Conservation (phyloP, 192 early-diverging fungal species). For the Pilaira anomala region DNA sequence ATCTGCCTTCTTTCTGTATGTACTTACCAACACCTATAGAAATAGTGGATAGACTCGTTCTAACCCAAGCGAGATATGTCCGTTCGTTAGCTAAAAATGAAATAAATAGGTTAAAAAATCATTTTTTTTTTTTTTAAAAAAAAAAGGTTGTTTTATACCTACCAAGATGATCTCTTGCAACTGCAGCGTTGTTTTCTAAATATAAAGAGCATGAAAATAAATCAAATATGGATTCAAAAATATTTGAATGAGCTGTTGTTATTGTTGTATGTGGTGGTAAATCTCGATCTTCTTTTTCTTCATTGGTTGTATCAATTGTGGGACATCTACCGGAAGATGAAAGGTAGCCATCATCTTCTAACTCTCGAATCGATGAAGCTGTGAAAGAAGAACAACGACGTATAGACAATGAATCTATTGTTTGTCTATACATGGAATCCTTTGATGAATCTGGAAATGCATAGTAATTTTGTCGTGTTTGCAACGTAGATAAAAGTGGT, state of each 20-base stretch:
- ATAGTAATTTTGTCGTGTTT: not conserved
- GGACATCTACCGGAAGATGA: not conserved
- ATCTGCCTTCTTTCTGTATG: not conserved
- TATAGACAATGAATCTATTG: not conserved
- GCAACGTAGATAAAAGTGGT: not conserved
- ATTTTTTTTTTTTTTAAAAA: not conserved
- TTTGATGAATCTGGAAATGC: not conserved
- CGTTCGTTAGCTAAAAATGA: slow-evolving; percentile 62
- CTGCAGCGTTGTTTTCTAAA: slow-evolving; percentile 71
- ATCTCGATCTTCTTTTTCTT: not conserved
- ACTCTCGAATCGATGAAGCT: not conserved
- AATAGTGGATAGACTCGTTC: slow-evolving; percentile 68
- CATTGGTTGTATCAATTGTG: not conserved
- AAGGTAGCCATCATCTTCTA: not conserved
- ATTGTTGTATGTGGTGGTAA: not conserved
- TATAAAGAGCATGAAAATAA: slow-evolving; percentile 23
- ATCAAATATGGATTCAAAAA: not conserved
- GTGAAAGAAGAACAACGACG: not conserved
- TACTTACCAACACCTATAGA: slow-evolving; percentile 65
- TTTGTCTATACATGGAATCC: not conserved
- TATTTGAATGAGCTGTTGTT: no score
- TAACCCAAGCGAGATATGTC: slow-evolving; percentile 75
- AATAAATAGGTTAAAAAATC: not conserved
- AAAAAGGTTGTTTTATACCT: no score
- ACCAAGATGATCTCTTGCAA: slow-evolving; percentile 75